These are phyloP conservation scores for Craspedostauros australis DNA, from an alignment of 108 stramenopile species.

Conservation along the genomic window DNA sequence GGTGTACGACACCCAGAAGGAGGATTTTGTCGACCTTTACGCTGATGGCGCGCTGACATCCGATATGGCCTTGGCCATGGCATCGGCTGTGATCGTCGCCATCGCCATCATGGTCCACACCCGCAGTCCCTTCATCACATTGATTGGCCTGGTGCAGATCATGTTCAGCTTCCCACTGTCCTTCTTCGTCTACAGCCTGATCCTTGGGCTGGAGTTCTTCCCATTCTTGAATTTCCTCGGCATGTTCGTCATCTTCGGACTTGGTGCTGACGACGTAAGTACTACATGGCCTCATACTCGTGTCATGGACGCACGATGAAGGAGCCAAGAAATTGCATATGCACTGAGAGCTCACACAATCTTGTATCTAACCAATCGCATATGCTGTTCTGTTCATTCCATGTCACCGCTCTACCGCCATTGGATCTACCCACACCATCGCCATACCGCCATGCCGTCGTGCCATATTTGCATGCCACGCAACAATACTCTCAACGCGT, in stretches of 20 bases:
- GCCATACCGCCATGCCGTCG: no score
- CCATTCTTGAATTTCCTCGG: constrained; percentile 63
- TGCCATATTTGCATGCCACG: no score
- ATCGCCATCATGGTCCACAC: constrained; percentile 50
- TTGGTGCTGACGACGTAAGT: constrained; percentile 61
- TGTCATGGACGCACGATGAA: no score
- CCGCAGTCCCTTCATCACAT: constrained; percentile 33
- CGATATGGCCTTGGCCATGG: constrained; percentile 41
- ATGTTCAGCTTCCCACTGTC: constrained; percentile 43
- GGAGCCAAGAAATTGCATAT: no score
- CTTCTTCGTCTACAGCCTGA: constrained; percentile 49
- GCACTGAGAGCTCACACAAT: no score
- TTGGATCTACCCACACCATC: no score
- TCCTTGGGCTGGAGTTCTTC: constrained; percentile 42
- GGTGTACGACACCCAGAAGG: constrained; percentile 39
- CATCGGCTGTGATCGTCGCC: constrained; percentile 28
- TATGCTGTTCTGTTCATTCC: no score
- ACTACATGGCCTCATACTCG: no score
- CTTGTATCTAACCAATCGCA: no score
- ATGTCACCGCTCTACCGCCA: no score
- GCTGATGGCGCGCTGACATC: constrained; percentile 13
- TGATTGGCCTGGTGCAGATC: constrained; percentile 43
- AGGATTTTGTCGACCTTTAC: constrained; percentile 37
- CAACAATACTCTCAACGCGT: no score
- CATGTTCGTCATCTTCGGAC: constrained; percentile 49